Evolutionary conservation across 2,329 filamentous ascomycete species (phyloP).

Genomic region (Aspergillus amoenus): DNA sequence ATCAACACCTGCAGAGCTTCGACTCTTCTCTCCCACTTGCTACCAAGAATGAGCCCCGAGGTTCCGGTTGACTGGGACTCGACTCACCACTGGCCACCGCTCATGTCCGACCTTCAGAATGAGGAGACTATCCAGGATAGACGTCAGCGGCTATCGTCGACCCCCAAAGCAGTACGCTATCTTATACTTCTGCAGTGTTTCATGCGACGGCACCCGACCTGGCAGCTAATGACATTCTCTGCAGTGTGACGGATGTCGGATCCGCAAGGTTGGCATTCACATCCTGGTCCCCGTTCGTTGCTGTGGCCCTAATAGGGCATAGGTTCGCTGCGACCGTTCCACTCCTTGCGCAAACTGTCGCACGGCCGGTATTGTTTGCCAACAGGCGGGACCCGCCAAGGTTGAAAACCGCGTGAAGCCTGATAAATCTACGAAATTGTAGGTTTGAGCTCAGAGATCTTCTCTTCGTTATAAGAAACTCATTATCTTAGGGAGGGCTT

Average conservation of each 20-base stretch:
- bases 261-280: slow-evolving; percentile 17
- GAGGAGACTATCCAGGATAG: slow-evolving; percentile 17
- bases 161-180: slow-evolving; percentile 19
- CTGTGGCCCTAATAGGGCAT: neutral
- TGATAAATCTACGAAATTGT: slow-evolving; percentile 9
- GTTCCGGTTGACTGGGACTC: too few relatives aligned
- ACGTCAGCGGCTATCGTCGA: slow-evolving; percentile 15
- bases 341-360: slow-evolving; percentile 20
- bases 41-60: too few relatives aligned
- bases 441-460: neutral
- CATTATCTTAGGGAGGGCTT: slow-evolving; percentile 10
- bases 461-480: neutral
- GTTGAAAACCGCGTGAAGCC: slow-evolving; percentile 3
- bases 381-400: slow-evolving; percentile 4
- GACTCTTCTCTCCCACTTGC: too few relatives aligned
- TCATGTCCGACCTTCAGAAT: neutral
- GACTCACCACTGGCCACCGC: too few relatives aligned
- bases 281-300: neutral
- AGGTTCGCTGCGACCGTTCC: slow-evolving; percentile 21
- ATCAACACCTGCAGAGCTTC: neutral
- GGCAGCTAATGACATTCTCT: neutral
- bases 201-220: neutral
- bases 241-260: slow-evolving; percentile 23
- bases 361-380: slow-evolving; percentile 15
- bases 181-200: neutral